phyloP scores from a whole-genome alignment of 345 rosid species.

The Carallia pectinifolia region DNA sequence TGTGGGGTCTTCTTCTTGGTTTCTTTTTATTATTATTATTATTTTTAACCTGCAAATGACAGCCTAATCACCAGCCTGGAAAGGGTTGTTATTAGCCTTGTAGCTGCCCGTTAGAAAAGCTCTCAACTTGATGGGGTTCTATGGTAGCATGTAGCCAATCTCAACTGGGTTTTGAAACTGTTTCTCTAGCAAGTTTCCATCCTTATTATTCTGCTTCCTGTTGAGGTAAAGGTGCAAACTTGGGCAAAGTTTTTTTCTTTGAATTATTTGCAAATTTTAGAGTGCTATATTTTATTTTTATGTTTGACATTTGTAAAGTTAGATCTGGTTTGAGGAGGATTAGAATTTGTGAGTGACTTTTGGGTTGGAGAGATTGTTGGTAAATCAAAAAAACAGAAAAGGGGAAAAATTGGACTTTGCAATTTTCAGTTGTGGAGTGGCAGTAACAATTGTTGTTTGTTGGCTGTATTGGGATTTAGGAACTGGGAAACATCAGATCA shows the following conservation, averaged over 20 bases:
- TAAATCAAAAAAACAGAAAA: too few species aligned
- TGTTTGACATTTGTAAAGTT: conserved; percentile 18
- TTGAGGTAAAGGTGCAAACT: conserved; percentile 30
- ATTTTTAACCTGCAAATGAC: conserved; percentile 40
- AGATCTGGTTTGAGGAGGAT: conserved; percentile 32
- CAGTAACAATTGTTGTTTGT: too few species aligned
- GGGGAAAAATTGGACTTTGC: too few species aligned
- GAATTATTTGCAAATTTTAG: conserved; percentile 4
- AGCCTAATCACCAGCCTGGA: conserved; percentile 95
- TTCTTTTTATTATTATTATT: not conserved
- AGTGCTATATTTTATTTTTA: not conserved
- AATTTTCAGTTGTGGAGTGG: too few species aligned
- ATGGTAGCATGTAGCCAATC: conserved; percentile 27
- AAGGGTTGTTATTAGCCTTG: conserved; percentile 39
- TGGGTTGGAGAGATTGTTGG: not conserved
- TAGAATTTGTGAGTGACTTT: not conserved
- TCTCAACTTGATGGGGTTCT: conserved; percentile 19
- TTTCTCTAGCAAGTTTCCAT: conserved; percentile 9
- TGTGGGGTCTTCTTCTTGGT: conserved; percentile 39
- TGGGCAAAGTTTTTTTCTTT: conserved; percentile 23
- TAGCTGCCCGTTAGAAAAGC: conserved; percentile 35
- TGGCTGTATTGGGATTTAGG: conserved; percentile 6
- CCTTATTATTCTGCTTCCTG: conserved; percentile 19
- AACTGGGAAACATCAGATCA: not conserved
- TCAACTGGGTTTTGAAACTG: conserved; percentile 32